phyloP scores from a whole-genome alignment of 1,284 basidiomycete genomes.

The Boletus sp. region DNA sequence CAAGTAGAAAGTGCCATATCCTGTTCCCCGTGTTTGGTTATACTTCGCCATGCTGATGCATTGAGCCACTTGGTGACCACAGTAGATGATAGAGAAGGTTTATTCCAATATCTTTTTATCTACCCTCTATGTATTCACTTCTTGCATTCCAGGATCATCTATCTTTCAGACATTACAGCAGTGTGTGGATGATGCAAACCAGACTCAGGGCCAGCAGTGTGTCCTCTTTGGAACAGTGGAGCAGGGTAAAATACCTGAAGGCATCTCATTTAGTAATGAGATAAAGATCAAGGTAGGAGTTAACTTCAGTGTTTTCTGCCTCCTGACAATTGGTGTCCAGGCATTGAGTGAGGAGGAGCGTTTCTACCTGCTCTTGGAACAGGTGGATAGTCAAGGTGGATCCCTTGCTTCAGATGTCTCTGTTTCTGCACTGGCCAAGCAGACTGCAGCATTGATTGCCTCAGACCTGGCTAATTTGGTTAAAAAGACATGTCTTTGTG shows the following conservation, averaged over 20 bases:
- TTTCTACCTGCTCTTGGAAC: constrained; percentile 34
- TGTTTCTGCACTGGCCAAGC: constrained; percentile 69
- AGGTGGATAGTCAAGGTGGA: constrained; percentile 12
- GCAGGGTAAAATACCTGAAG: constrained; percentile 63
- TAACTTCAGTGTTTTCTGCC: background rate
- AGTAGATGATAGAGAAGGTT: constrained; percentile 66
- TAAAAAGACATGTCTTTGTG: constrained; percentile 56
- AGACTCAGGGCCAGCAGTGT: constrained; percentile 62
- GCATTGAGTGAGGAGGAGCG: constrained; percentile 81
- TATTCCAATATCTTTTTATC: background rate
- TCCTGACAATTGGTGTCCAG: constrained; percentile 39
- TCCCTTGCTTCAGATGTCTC: constrained; percentile 78
- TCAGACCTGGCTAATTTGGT: constrained; percentile 80
- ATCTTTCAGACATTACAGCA: constrained; percentile 66
- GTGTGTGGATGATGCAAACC: constrained; percentile 54
- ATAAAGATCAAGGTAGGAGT: constrained; percentile 66
- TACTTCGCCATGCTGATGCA: constrained; percentile 85
- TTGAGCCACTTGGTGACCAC: constrained; percentile 67
- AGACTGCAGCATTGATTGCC: constrained; percentile 91
- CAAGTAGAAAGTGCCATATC: constrained; percentile 77
- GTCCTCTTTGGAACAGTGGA: constrained; percentile 77
- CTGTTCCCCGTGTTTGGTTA: constrained; percentile 84
- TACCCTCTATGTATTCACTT: background rate
- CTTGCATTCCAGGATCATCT: constrained; percentile 47
- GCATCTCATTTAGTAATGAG: constrained; percentile 88